Base-by-base conservation (phyloP, 306 rosid genomes). In the Quercus dentata region DNA sequence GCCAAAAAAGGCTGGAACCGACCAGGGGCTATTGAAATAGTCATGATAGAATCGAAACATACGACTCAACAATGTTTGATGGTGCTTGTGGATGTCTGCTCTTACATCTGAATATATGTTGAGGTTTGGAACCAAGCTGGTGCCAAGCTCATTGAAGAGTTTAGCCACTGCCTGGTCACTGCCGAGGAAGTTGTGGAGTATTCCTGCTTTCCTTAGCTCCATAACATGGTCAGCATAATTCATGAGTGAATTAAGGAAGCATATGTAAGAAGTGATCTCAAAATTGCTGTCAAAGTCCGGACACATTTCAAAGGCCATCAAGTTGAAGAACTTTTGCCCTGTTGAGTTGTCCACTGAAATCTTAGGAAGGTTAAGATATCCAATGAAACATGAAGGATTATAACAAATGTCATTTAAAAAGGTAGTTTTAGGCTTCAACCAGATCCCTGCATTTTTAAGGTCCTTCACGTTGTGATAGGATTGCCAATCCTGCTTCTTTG, bases 251-350 rank as follows among this genome's bases (percentile, higher is more conserved):
- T 76, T 78, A 1, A 84, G 25, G 55, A 83, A 75, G 62, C 74
- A 4, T 15, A 77, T 55, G 19, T 73, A 77, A 5, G 81, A 76
- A 31, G 67, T 57, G 28, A 67, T 77, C 23, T 35, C 79, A 8
- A 65, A 82, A 3, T 80, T 25, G 5, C 57, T 76, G 8, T 35
- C 9, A 56, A 71, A 55, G 54, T 80, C 79, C 1, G 33, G 82
- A 19, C 84, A 67, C 79, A 76, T 71, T 52, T 84, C 74, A 13
- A 62, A 84, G 38, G 87, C 84, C 46, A 73, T 76, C 35, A 80
- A 56, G 69, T 80, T 84, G 18, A 61, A 15, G 46, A 80, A 63
- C 58, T 44, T 71, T 2, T 72, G 76, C 35, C 76, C 25, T 5
- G 46, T 71, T 4, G 71, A 71, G 59, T 80, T 84, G 3, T 76